Conservation (phyloP, 2,329 filamentous ascomycete species). For the Didymella lethalis region DNA sequence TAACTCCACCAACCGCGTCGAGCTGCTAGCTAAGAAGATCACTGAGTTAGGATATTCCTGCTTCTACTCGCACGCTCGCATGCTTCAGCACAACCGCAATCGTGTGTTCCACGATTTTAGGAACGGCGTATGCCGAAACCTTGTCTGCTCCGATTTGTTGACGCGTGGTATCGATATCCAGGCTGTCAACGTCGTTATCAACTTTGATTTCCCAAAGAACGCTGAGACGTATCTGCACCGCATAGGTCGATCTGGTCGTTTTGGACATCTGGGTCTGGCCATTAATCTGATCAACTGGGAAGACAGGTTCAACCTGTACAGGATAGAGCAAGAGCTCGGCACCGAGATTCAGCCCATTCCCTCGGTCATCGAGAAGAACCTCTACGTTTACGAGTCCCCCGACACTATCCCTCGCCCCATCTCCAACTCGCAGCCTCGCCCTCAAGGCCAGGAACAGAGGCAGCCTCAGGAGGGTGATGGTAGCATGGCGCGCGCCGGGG, state of each 20-base stretch:
- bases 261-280: slow-evolving; percentile 94
- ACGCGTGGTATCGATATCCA: slow-evolving; percentile 99
- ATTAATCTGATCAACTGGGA: slow-evolving; percentile 99
- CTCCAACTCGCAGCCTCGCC: slow-evolving; percentile 57
- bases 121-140: slow-evolving; percentile 95
- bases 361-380: slow-evolving; percentile 90
- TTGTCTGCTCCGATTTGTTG: slow-evolving; percentile 96
- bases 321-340: slow-evolving; percentile 95
- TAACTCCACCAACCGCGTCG: slow-evolving; percentile 98
- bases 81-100: slow-evolving; percentile 96
- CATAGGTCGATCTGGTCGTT: slow-evolving; percentile 96
- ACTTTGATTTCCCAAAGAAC: slow-evolving; percentile 99
- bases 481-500: slow-evolving; percentile 33
- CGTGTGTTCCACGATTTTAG: slow-evolving; percentile 99
- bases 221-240: slow-evolving; percentile 98
- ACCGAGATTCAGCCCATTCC: slow-evolving; percentile 99
- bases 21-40: slow-evolving; percentile 98
- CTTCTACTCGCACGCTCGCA: slow-evolving; percentile 98
- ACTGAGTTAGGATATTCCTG: slow-evolving; percentile 99
- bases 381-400: slow-evolving; percentile 97
- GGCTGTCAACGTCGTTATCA: slow-evolving; percentile 99
- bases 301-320: slow-evolving; percentile 97
- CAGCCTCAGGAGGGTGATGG: slow-evolving; percentile 43
- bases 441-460: slow-evolving; percentile 22
- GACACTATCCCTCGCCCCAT: slow-evolving; percentile 91